Base-by-base conservation (phyloP, 1,284 basidiomycete species). In the Ceratobasidium sp. region DNA sequence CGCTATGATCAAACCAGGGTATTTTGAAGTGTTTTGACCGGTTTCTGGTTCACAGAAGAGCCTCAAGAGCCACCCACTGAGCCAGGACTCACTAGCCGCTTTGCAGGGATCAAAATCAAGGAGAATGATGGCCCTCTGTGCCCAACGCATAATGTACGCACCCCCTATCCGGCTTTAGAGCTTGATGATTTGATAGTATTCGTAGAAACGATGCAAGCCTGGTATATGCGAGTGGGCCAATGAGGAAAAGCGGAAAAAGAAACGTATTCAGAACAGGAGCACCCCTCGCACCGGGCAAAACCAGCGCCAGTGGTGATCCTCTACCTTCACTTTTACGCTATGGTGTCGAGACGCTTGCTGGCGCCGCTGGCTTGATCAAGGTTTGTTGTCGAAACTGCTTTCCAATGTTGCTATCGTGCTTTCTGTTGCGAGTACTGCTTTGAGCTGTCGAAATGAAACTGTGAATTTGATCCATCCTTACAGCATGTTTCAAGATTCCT, bases 191-290 rank as follows among this genome's bases (percentile, higher is more conserved):
- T 76, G 40, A 42, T 42, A 1, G 15, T 40, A 39, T 18, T 10
- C 33, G 13, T 15, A 76, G 73, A 76, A 76, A 76, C 61, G 63
- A 18, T 76, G 73, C 73, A 66, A 66, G 39, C 40, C 73, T 28
- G 73, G 73, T n/a, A 76, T 76, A 56, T 76, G 73, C 26, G 61
- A 76, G 39, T 66, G 63, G 63, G 73, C 73, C 7, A 64, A 28
- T 10, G 63, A 76, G 61, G 28, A 67, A 33, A 76, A 58, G 23
- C 33, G 63, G 26, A 39, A 10, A 0, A 15, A 76, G 33, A 76
- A 76, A 40, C 73, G 51, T 33, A 51, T 53, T n/a, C 20, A 33
- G n/a, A 66, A 44, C 49, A 53, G 51, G 61, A 67, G 51, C 39
- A 63, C 44, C n/a, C 39, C 23, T 18, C 26, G 18, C 10, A 51